Evolutionary conservation across 495 filamentous ascomycete genomes (phyloP).

Genomic region (Haplographium delicatum): DNA sequence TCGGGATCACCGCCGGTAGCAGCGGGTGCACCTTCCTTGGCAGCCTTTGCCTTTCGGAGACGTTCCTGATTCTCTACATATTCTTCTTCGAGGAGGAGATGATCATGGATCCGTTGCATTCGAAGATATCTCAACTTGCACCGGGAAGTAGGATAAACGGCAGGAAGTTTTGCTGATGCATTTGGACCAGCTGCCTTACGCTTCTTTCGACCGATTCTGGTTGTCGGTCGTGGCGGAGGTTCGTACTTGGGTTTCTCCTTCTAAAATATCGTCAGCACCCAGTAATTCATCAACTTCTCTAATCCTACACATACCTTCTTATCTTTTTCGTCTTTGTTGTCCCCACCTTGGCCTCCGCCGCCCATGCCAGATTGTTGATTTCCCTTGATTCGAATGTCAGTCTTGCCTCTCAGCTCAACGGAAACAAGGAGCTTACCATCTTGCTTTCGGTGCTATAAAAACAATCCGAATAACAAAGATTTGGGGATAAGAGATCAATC

Average conservation of each 20-base stretch:
- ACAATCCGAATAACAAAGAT: constrained; percentile 1
- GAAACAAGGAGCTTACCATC: constrained; percentile 22
- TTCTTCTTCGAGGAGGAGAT: constrained; percentile 93
- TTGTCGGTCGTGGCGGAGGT: constrained; percentile 92
- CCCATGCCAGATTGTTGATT: constrained; percentile 87
- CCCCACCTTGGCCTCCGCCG: constrained; percentile 55
- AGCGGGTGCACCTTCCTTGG: constrained; percentile 58
- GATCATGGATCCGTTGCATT: constrained; percentile 98
- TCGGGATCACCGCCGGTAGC: constrained; percentile 47
- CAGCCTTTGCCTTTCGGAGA: constrained; percentile 81
- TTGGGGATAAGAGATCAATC: neutral
- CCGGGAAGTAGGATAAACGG: constrained; percentile 88
- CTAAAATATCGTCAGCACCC: too few relatives aligned
- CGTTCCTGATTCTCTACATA: constrained; percentile 99
- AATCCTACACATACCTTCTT: constrained; percentile 89
- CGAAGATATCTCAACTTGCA: constrained; percentile 96
- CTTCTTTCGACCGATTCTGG: constrained; percentile 97
- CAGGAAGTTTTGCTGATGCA: constrained; percentile 88
- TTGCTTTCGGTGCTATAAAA: constrained; percentile 9
- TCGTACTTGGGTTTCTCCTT: constrained; percentile 99
- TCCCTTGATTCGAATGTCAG: constrained; percentile 44
- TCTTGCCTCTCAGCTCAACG: constrained; percentile 2
- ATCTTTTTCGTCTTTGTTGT: constrained; percentile 83
- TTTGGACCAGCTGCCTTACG: constrained; percentile 87
- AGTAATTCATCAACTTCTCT: too few relatives aligned